Evolutionary conservation across 129 eudicot genomes (phyloP).

Genomic region (Heracleum sosnowskyi): DNA sequence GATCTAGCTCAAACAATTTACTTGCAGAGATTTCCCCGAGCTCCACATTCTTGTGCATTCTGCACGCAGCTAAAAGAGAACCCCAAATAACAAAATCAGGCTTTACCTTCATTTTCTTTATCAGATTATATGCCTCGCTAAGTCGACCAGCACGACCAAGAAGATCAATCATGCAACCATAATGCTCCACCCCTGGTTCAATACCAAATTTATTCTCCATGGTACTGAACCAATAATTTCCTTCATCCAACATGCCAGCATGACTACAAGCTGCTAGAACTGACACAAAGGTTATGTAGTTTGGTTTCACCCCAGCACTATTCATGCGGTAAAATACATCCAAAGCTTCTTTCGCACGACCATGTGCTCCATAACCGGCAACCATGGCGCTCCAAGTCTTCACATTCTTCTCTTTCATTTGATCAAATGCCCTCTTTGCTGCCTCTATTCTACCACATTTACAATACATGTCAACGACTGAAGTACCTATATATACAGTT

Average conservation of each 20-base stretch:
- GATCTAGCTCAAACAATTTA: constrained; percentile 49
- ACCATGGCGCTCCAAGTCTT: constrained; percentile 51
- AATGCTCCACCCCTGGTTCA: constrained; percentile 36
- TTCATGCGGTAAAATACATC: constrained; percentile 29
- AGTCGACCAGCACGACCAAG: constrained; percentile 42
- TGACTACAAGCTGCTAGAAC: constrained; percentile 45
- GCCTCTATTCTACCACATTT: constrained; percentile 29
- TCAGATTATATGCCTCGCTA: constrained; percentile 29
- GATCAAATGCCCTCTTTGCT: constrained; percentile 40
- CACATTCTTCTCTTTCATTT: constrained; percentile 32
- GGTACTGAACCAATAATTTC: constrained; percentile 39
- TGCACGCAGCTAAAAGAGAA: constrained; percentile 41
- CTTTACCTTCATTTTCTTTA: constrained; percentile 29
- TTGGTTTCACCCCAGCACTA: constrained; percentile 27
- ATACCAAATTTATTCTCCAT: constrained; percentile 29
- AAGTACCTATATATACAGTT: constrained; percentile 38
- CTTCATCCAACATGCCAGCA: constrained; percentile 40
- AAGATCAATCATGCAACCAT: constrained; percentile 47
- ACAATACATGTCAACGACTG: constrained; percentile 51
- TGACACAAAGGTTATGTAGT: constrained; percentile 34
- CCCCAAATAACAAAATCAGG: constrained; percentile 50
- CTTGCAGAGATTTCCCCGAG: constrained; percentile 32
- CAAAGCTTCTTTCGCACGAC: constrained; percentile 36
- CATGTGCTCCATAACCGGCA: constrained; percentile 45
- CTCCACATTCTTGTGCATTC: constrained; percentile 42